Percentiles rank a stretch among this genome's conserved stretches.
Evolutionary conservation across 2,329 filamentous ascomycete genomes (phyloP).

Genomic region (Colletotrichum kahawae): DNA sequence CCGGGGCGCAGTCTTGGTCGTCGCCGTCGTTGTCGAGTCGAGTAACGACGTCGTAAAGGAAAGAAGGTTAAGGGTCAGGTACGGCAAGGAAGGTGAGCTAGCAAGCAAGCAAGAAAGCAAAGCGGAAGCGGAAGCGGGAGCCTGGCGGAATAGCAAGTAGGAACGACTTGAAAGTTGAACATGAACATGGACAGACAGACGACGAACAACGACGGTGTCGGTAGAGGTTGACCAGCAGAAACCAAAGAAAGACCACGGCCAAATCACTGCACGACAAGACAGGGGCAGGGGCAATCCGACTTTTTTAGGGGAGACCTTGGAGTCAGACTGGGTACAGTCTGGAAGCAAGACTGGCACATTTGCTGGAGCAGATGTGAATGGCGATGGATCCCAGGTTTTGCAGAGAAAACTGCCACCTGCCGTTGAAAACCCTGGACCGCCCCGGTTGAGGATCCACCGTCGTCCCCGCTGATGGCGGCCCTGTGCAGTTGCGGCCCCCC

Average conservation of each 20-base stretch:
- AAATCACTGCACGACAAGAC: not conserved
- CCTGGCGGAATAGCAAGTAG: not conserved
- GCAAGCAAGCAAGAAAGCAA: not conserved
- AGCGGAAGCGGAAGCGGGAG: not conserved
- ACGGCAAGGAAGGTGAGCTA: not conserved
- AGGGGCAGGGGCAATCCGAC: not conserved
- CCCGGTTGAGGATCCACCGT: not conserved
- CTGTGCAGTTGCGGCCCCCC: constrained; percentile 5
- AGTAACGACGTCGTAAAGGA: not conserved
- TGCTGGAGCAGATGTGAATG: not conserved
- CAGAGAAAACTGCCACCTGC: constrained; percentile 8
- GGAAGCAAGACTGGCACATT: not conserved
- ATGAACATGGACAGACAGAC: not conserved
- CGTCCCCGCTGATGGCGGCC: not conserved
- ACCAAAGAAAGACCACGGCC: not conserved
- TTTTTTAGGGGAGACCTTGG: not conserved
- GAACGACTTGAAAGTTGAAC: not conserved
- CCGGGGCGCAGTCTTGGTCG: not conserved
- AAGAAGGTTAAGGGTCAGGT: not conserved
- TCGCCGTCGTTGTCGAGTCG: not conserved
- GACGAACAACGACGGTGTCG: not conserved
- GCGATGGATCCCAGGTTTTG: not conserved
- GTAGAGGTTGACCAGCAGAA: not conserved
- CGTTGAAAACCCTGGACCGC: not conserved
- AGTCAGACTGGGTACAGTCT: not conserved